Base-by-base conservation (phyloP, 2,329 filamentous ascomycete species). In the Escovopsis sp. region DNA sequence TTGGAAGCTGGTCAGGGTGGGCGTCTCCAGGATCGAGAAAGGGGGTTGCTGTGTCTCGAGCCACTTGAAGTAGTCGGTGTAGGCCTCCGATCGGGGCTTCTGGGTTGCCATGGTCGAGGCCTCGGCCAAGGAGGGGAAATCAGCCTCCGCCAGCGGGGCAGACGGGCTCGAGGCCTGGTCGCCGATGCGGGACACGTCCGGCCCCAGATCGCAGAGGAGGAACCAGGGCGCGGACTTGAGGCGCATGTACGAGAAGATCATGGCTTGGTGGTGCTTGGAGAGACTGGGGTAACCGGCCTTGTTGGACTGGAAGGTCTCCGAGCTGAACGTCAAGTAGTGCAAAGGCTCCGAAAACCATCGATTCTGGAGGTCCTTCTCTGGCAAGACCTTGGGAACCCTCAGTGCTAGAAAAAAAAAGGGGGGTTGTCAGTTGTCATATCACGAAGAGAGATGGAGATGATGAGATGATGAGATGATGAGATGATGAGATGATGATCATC, bases 51-150 rank as follows among this genome's bases (percentile, higher is more conserved):
- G 83, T 38, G 77, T 72, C 58, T 96, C 87, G 1, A 98, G 66
- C 61, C 91, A 81, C 48, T 81, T 75, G 45, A 98, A 67, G 55
- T 98, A 98, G 4, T 77, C 78, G 25, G 94, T 67, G 56, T 94
- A 64, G 20, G 59, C 53, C 39, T 66, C 65, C 7, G 51, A 45
- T 6, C 45, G 46, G 5, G 47, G 56, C 70, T 51, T 71, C 44
- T 35, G 14, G 5, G 41, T 41, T 42, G 53, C 42, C 6, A 46
- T 43, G 27, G 56, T 61, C 13, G 73, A 65, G 7, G 82, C 77
- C 55, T 91, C 82, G 4, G 77, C 70, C 7, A 87, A 72, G 5
- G 78, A 79, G 0, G 87, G 87, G 48, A 79, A 84, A 42, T 75
- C 71, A 11, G 63, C 63, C 11, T 63, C 59, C n/a, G 68, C 65